Conservation (phyloP, 2,329 filamentous ascomycete genomes). For the Diaporthe sp. region DNA sequence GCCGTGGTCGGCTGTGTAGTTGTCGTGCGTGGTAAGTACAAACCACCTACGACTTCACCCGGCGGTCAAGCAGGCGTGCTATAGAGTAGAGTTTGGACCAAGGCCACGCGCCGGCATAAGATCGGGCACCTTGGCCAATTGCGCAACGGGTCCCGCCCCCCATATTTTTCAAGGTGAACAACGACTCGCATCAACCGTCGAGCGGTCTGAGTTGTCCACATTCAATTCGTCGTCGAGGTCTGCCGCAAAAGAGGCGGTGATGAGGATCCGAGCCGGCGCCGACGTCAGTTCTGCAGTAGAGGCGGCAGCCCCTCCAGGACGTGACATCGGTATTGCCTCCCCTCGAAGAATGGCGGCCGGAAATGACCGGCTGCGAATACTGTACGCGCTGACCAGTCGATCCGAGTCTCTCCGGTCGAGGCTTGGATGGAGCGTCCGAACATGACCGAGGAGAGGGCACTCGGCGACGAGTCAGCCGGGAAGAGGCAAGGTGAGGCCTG, state of each 20-base stretch:
- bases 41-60: not conserved
- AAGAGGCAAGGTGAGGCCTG: slow-evolving; percentile 28
- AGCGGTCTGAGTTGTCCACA: slow-evolving; percentile 27
- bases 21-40: not conserved
- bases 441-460: not conserved
- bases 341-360: not conserved
- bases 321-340: slow-evolving; percentile 16
- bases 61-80: slow-evolving; percentile 25
- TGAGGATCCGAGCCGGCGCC: slow-evolving; percentile 1
- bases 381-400: not conserved
- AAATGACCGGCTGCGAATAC: slow-evolving; percentile 19
- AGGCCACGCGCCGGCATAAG: slow-evolving; percentile 13
- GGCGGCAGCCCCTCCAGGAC: not conserved
- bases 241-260: slow-evolving; percentile 20
- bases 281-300: slow-evolving; percentile 24
- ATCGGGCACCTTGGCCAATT: slow-evolving; percentile 6
- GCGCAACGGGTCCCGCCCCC: not conserved
- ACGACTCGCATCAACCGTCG: not conserved
- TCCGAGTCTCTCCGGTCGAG: slow-evolving; percentile 10
- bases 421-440: slow-evolving; percentile 15
- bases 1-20: slow-evolving; percentile 11
- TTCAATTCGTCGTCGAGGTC: slow-evolving; percentile 6
- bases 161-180: slow-evolving; percentile 7
- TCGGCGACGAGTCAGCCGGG: slow-evolving; percentile 30
- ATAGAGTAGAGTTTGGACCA: slow-evolving; percentile 26